These are phyloP conservation scores for Floccularia luteovirens DNA, from an alignment of 768 basidiomycete species.

Conservation along the genomic window DNA sequence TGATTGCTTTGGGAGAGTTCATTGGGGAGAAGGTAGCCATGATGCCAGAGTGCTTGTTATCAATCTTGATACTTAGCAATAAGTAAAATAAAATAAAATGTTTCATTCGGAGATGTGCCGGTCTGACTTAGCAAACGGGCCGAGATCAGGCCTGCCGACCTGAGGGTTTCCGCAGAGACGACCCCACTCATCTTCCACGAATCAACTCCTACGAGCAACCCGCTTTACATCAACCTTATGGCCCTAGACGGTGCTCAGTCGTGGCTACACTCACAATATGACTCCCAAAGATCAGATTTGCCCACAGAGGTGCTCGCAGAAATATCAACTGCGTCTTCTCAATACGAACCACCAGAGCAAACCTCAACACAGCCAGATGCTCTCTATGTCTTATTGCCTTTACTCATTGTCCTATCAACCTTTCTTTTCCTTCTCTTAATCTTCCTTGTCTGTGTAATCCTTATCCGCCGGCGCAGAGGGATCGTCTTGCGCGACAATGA, in stretches of 20 bases:
- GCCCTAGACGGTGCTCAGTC: not conserved
- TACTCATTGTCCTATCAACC: conserved; percentile 89
- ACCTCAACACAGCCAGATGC: conserved; percentile 44
- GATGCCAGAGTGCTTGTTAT: conserved; percentile 8
- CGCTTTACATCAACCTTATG: not conserved
- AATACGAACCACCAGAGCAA: conserved; percentile 17
- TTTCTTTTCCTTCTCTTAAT: conserved; percentile 89
- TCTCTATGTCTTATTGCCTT: conserved; percentile 82
- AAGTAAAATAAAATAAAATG: conserved; percentile 1
- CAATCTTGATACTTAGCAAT: conserved; percentile 1
- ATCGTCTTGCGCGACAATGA: conserved; percentile 81
- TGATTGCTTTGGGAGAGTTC: conserved; percentile 39
- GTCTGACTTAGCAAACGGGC: no score
- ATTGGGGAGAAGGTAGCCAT: conserved; percentile 43
- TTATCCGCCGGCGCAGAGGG: conserved; percentile 70
- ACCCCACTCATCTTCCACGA: no score
- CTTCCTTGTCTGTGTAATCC: conserved; percentile 84
- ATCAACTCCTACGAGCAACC: no score
- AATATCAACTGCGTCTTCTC: not conserved
- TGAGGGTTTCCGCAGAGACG: no score
- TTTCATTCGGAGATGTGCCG: no score
- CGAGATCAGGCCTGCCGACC: no score
- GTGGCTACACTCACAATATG: not conserved
- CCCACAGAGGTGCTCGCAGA: not conserved
- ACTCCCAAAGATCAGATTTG: no score